Percentiles rank a stretch among this genome's conserved stretches.
Evolutionary conservation across 2,329 filamentous ascomycete genomes (phyloP).

Genomic region (Myotisia sp.): DNA sequence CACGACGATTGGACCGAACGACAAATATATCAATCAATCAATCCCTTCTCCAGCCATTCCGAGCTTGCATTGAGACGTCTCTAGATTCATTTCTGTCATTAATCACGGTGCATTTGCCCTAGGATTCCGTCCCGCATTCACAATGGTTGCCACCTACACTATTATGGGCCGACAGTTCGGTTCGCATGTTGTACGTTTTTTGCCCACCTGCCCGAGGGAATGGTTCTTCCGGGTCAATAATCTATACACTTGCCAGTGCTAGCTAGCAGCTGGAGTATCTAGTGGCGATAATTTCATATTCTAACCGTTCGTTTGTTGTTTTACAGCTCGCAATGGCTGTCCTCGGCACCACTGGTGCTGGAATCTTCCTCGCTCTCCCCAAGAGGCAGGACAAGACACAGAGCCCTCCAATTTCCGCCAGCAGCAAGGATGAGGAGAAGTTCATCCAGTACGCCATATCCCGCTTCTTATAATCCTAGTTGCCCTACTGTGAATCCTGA

Average conservation of each 20-base stretch:
- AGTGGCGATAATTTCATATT: too few relatives aligned
- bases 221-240: constrained; percentile 5
- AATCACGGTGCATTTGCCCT: constrained; percentile 1
- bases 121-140: constrained; percentile 14
- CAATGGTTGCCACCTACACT: constrained; percentile 40
- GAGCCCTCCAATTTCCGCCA: constrained; percentile 47
- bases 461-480: neutral
- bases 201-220: constrained; percentile 7
- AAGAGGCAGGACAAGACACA: constrained; percentile 35
- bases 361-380: constrained; percentile 32
- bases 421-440: constrained; percentile 53
- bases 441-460: constrained; percentile 47
- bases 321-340: constrained; percentile 48
- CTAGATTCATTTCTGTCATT: neutral
- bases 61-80: constrained; percentile 3
- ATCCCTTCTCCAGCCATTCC: constrained; percentile 1
- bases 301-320: too few relatives aligned
- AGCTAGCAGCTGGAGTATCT: too few relatives aligned
- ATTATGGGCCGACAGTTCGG: constrained; percentile 39
- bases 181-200: constrained; percentile 36
- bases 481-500: neutral
- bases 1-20: too few relatives aligned
- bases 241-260: too few relatives aligned
- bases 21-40: too few relatives aligned
- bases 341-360: constrained; percentile 37